Conservation (phyloP, 768 basidiomycete genomes). For the Tylopilus vinaceipallidus region DNA sequence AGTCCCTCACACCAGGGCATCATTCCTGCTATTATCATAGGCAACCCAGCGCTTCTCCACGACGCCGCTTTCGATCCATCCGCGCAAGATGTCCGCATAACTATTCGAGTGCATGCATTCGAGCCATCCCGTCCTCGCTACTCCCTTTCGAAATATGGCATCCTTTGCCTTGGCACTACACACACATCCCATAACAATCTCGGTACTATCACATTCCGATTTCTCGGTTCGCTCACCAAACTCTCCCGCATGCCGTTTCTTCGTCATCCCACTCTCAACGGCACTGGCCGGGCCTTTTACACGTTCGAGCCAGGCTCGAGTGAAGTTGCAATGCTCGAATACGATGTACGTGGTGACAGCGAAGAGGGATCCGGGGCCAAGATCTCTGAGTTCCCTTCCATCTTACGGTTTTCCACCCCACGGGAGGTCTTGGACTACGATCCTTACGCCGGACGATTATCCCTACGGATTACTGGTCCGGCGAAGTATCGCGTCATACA, state of each 20-base stretch:
- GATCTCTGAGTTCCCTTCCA: slow-evolving; percentile 2
- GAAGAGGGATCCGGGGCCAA: background rate
- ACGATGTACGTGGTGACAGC: slow-evolving; percentile 1
- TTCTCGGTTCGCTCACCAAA: background rate
- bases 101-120: background rate
- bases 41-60: slow-evolving; percentile 5
- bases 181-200: background rate
- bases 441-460: slow-evolving; percentile 20
- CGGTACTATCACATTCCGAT: slow-evolving; percentile 13
- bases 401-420: background rate
- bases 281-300: slow-evolving; percentile 13
- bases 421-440: slow-evolving; percentile 18
- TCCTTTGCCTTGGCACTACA: slow-evolving; percentile 1
- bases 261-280: slow-evolving; percentile 15
- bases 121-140: background rate
- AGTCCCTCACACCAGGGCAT: slow-evolving; percentile 9
- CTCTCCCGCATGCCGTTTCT: background rate
- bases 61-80: slow-evolving; percentile 8
- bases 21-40: background rate
- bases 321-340: slow-evolving; percentile 12
- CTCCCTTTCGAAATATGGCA: slow-evolving; percentile 1
- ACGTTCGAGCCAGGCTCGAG: background rate
- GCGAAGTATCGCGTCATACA: slow-evolving; percentile 5
- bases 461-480: background rate
- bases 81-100: slow-evolving; percentile 12